A percentile compares a stretch with the other conserved stretches of the same genome.
Evolutionary conservation across 441 rosid species (phyloP).

Genomic region (Croton setiger): DNA sequence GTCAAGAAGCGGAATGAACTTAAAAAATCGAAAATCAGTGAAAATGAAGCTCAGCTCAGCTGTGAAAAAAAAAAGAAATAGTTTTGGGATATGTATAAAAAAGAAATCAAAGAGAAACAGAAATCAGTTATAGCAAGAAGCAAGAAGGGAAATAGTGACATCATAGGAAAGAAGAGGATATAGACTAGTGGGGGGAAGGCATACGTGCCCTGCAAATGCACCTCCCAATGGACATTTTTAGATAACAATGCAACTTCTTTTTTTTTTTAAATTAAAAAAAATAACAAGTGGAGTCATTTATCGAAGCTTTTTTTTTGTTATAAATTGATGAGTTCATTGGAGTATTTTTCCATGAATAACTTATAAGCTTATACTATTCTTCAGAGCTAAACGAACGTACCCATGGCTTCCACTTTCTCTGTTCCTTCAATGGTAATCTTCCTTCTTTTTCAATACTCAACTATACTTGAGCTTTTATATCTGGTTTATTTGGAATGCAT

Average conservation of each 20-base stretch:
- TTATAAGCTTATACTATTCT: slow-evolving; percentile 15
- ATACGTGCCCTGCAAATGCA: slow-evolving; percentile 40
- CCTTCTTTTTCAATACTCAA: neutral
- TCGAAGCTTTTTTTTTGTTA: slow-evolving; percentile 18
- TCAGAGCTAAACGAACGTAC: neutral
- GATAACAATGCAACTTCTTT: slow-evolving; percentile 13
- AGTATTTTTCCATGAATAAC: slow-evolving; percentile 22
- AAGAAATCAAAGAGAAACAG: neutral
- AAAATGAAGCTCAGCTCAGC: too few species aligned
- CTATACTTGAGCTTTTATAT: too few species aligned
- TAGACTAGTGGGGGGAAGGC: slow-evolving; percentile 9
- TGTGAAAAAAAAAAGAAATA: too few species aligned
- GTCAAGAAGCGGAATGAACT: too few species aligned
- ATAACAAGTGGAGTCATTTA: neutral
- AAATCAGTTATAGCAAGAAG: slow-evolving; percentile 14
- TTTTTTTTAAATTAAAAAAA: slow-evolving; percentile 2
- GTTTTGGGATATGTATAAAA: neutral
- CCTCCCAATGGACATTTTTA: slow-evolving; percentile 31
- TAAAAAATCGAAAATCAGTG: too few species aligned
- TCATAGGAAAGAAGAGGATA: slow-evolving; percentile 13
- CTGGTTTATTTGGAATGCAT: neutral
- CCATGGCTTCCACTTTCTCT: slow-evolving; percentile 91
- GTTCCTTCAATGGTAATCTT: slow-evolving; percentile 74
- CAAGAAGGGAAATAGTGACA: slow-evolving; percentile 9
- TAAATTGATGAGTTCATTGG: slow-evolving; percentile 33